These are phyloP conservation scores for Naganishia friedmannii DNA, from an alignment of 768 basidiomycete species.

Conservation along the genomic window DNA sequence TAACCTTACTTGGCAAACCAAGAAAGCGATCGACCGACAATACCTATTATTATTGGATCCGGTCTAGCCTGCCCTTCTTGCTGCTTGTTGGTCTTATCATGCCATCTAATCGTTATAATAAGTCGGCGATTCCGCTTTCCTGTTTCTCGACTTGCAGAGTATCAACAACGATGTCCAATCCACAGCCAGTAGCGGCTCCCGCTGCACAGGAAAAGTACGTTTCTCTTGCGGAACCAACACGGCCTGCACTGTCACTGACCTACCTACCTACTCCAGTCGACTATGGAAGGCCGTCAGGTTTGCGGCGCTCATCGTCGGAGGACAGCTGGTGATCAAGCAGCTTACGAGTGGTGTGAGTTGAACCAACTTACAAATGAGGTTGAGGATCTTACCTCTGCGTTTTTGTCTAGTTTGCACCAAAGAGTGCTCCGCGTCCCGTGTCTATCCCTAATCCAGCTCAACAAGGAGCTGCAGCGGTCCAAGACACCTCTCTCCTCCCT, in stretches of 20 bases:
- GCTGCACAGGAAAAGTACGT: neutral
- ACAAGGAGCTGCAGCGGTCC: constrained; percentile 3
- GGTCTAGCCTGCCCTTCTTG: neutral
- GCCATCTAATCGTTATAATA: too few species aligned
- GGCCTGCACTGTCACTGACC: neutral
- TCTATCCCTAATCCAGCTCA: neutral
- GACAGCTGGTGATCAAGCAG: constrained; percentile 13
- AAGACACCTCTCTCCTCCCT: neutral
- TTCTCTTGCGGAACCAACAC: neutral
- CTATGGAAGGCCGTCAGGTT: constrained; percentile 63
- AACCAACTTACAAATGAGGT: too few species aligned
- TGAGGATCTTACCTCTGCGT: too few species aligned
- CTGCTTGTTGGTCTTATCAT: neutral
- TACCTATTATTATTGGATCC: too few species aligned
- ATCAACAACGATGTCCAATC: neutral
- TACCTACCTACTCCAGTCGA: neutral
- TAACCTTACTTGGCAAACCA: neutral
- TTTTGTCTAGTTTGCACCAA: neutral
- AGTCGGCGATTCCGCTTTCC: neutral
- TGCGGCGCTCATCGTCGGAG: constrained; percentile 2
- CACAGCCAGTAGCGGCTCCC: neutral
- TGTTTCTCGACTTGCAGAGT: neutral
- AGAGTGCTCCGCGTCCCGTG: neutral
- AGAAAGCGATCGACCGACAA: neutral
- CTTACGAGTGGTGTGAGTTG: constrained; percentile 1